phyloP scores from a whole-genome alignment of 805 yeast species.

The Monosporozyma siamensis region DNA sequence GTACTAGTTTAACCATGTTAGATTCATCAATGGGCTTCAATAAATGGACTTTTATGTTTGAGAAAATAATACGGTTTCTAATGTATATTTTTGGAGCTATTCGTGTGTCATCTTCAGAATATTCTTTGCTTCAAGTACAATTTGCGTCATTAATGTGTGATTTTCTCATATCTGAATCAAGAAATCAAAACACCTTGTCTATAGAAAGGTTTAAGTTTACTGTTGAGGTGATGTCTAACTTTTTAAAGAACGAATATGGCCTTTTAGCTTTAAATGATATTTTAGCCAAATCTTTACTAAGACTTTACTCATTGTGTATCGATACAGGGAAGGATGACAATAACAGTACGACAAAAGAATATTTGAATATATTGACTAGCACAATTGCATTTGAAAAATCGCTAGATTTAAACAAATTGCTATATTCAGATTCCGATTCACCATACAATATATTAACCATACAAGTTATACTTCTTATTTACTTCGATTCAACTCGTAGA shows the following conservation, averaged over 20 bases:
- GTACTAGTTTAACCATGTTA: conserved; percentile 10
- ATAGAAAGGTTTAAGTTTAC: conserved; percentile 15
- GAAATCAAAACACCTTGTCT: conserved; percentile 5
- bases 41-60: conserved; percentile 21
- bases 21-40: conserved; percentile 15
- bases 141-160: conserved; percentile 15
- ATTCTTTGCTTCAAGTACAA: conserved; percentile 9
- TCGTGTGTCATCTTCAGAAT: conserved; percentile 3
- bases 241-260: conserved; percentile 9
- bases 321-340: neutral
- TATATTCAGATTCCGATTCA: neutral
- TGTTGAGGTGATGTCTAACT: conserved; percentile 10
- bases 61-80: conserved; percentile 20
- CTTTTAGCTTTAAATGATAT: conserved; percentile 7
- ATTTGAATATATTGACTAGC: conserved; percentile 11
- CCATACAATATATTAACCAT: conserved; percentile 8
- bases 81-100: conserved; percentile 20
- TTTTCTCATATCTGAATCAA: conserved; percentile 7
- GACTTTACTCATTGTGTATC: conserved; percentile 15
- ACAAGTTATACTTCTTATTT: conserved; percentile 14
- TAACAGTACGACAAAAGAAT: conserved; percentile 1
- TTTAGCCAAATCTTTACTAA: conserved; percentile 14
- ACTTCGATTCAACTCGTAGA: conserved; percentile 20
- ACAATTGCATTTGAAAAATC: conserved; percentile 16
- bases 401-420: conserved; percentile 6